Evolutionary conservation across 2,329 filamentous ascomycete genomes (phyloP).

Genomic region (Ophiostoma himal-ulmi): DNA sequence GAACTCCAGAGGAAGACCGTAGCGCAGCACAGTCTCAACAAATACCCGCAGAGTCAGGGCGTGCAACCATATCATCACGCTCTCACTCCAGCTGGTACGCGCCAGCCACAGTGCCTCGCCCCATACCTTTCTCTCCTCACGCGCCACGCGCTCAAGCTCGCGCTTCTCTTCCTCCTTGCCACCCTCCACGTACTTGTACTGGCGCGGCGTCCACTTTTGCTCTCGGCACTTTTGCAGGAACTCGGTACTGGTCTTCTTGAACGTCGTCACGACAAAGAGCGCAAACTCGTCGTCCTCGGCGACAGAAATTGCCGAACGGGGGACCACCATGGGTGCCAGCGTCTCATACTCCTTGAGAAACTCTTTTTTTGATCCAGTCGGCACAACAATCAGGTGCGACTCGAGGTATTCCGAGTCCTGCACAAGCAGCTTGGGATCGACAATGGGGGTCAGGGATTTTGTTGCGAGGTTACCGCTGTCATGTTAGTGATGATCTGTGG

Average conservation of each 20-base stretch:
- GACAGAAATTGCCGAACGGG: constrained; percentile 73
- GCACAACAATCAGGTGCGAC: constrained; percentile 88
- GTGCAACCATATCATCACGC: constrained; percentile 93
- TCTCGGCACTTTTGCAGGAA: constrained; percentile 91
- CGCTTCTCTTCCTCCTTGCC: constrained; percentile 82
- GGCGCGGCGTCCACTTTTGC: constrained; percentile 87
- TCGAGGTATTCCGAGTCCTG: constrained; percentile 94
- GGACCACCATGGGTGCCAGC: constrained; percentile 83
- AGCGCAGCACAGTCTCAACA: constrained; percentile 95
- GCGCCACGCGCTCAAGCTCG: constrained; percentile 74
- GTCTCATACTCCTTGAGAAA: constrained; percentile 88
- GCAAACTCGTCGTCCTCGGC: constrained; percentile 85
- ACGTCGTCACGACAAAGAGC: constrained; percentile 81
- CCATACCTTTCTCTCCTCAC: constrained; percentile 87
- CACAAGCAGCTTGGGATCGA: constrained; percentile 73
- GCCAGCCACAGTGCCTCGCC: constrained; percentile 83
- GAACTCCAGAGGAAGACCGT: constrained; percentile 86
- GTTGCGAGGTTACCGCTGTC: constrained; percentile 82
- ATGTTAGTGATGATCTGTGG: background rate
- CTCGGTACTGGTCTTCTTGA: constrained; percentile 83
- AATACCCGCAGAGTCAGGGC: constrained; percentile 87
- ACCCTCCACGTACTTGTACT: constrained; percentile 88
- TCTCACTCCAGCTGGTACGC: constrained; percentile 90
- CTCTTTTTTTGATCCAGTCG: constrained; percentile 72
- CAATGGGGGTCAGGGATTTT: constrained; percentile 84